Conservation (phyloP, 768 basidiomycete genomes). For the Neoboletus brunneissimus region DNA sequence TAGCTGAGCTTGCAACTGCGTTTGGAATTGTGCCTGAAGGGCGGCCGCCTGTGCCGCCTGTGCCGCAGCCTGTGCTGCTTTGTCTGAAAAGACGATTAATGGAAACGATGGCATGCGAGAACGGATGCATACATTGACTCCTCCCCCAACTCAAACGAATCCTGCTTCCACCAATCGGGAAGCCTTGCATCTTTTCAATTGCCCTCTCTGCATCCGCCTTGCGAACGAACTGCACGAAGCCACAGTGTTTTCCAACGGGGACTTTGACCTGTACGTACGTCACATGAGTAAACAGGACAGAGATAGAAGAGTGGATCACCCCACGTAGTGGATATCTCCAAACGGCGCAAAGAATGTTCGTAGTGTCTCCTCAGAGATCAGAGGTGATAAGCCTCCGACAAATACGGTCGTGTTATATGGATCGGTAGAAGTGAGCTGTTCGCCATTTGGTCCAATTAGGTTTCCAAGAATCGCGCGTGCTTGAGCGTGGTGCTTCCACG, state of each 20-base stretch:
- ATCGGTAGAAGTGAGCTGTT: slow-evolving; percentile 83
- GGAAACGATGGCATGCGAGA: not conserved
- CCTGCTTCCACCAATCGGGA: slow-evolving; percentile 88
- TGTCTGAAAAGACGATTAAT: slow-evolving; percentile 48
- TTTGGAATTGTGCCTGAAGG: slow-evolving; percentile 47
- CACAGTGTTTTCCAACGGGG: slow-evolving; percentile 93
- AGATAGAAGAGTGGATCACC: slow-evolving; percentile 26
- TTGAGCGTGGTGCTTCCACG: slow-evolving; percentile 83
- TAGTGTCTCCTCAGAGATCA: slow-evolving; percentile 89
- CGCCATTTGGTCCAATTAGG: slow-evolving; percentile 81
- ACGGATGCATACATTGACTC: slow-evolving; percentile 65
- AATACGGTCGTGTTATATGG: slow-evolving; percentile 98
- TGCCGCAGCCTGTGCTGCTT: slow-evolving; percentile 87
- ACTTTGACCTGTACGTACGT: slow-evolving; percentile 72
- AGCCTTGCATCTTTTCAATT: slow-evolving; percentile 96
- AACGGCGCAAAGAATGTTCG: slow-evolving; percentile 91
- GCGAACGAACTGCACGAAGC: slow-evolving; percentile 92
- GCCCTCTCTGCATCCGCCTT: slow-evolving; percentile 90
- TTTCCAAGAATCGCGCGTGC: slow-evolving; percentile 80
- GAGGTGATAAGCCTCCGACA: slow-evolving; percentile 83
- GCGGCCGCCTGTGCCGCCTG: slow-evolving; percentile 78
- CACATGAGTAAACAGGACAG: slow-evolving; percentile 1
- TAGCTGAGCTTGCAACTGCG: slow-evolving; percentile 35
- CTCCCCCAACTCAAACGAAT: slow-evolving; percentile 93
- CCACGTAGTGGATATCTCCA: slow-evolving; percentile 88